These are phyloP conservation scores for Psophocarpus tetragonolobus DNA, from an alignment of 306 rosid species.

Conservation along the genomic window DNA sequence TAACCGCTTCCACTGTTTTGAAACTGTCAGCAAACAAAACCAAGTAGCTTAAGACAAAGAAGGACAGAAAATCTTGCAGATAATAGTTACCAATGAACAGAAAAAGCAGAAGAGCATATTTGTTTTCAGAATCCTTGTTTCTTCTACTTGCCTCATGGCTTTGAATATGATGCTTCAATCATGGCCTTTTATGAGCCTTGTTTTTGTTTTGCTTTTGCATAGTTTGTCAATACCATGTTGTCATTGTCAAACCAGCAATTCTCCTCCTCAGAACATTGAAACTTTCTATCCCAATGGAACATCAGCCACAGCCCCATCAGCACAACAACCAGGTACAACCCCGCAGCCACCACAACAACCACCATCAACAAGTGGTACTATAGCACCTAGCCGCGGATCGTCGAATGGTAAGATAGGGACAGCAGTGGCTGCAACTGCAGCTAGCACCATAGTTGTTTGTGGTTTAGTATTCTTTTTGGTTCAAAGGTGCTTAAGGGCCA, in stretches of 20 bases:
- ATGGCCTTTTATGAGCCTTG: slow-evolving; percentile 25
- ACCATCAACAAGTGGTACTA: not conserved
- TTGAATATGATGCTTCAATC: slow-evolving; percentile 27
- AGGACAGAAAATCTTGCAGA: slow-evolving; percentile 24
- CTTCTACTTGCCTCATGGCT: slow-evolving; percentile 47
- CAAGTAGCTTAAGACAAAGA: slow-evolving; percentile 41
- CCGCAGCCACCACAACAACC: not conserved
- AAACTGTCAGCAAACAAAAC: slow-evolving; percentile 63
- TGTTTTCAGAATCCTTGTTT: slow-evolving; percentile 12
- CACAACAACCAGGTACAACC: not conserved
- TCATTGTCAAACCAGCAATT: slow-evolving; percentile 33
- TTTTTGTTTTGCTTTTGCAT: slow-evolving; percentile 32
- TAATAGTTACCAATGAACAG: slow-evolving; percentile 35
- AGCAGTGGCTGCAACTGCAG: slow-evolving; percentile 75
- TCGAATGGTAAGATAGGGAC: slow-evolving; percentile 46
- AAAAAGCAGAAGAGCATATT: slow-evolving; percentile 26
- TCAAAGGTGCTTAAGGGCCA: slow-evolving; percentile 33
- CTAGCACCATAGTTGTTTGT: slow-evolving; percentile 56
- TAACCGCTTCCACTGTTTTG: slow-evolving; percentile 52
- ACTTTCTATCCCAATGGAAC: slow-evolving; percentile 55
- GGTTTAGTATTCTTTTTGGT: slow-evolving; percentile 53
- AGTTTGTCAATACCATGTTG: slow-evolving; percentile 27
- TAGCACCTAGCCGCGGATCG: not conserved
- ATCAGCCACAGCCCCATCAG: no score
- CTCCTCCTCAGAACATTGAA: slow-evolving; percentile 68